phyloP scores from a whole-genome alignment of 495 filamentous ascomycete genomes.

The Aspergillus hancockii region DNA sequence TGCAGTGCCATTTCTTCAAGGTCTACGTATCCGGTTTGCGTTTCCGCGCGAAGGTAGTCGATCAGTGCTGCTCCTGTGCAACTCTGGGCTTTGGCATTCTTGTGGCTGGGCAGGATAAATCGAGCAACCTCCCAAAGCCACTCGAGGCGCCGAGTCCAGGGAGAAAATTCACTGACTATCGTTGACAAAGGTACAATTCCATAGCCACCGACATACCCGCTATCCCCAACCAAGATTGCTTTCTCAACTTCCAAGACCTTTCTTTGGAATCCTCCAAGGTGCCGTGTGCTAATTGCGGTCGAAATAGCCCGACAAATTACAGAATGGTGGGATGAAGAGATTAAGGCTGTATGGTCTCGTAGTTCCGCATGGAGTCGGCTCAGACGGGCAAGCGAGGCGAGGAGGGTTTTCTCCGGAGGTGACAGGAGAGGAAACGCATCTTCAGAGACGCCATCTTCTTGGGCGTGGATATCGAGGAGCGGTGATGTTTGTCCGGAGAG shows the following conservation, averaged over 20 bases:
- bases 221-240: constrained; percentile 69
- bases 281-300: constrained; percentile 67
- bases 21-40: constrained; percentile 86
- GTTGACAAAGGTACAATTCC: constrained; percentile 88
- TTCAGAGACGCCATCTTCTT: constrained; percentile 39
- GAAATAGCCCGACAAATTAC: constrained; percentile 88
- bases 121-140: constrained; percentile 78
- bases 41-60: constrained; percentile 67
- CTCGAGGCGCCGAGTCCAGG: constrained; percentile 79
- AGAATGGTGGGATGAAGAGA: constrained; percentile 70
- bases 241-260: constrained; percentile 84
- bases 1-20: constrained; percentile 72
- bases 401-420: constrained; percentile 77
- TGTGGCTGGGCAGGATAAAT: constrained; percentile 56
- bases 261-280: constrained; percentile 76
- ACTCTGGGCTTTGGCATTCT: constrained; percentile 22
- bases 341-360: constrained; percentile 58
- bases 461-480: constrained; percentile 59
- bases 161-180: constrained; percentile 78
- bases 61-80: constrained; percentile 72
- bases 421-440: constrained; percentile 59
- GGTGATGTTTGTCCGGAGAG: constrained; percentile 91
- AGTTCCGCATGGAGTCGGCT: constrained; percentile 74
- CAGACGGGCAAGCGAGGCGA: constrained; percentile 72
- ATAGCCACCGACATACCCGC: constrained; percentile 78